Base-by-base conservation (phyloP, 345 rosid species). In the Dimocarpus longan region DNA sequence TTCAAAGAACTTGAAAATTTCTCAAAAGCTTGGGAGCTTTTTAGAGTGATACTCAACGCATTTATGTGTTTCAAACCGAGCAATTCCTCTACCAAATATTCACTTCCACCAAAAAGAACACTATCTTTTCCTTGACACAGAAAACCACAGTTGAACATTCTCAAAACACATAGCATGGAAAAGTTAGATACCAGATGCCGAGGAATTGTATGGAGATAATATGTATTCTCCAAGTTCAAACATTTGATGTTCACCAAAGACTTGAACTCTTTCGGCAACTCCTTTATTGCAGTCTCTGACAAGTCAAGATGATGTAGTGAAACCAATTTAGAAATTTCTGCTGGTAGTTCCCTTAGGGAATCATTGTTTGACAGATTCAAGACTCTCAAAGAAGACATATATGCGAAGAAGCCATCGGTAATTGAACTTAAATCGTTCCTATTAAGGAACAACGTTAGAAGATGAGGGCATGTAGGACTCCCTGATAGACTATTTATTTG, bases 391-490 rank as follows among this genome's bases (percentile, higher is more conserved):
- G 59, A 62, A 15, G 59, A 5, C 69, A 74, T 24, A 12, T 37
- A 63, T 64, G 18, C 59, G 11, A 69, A 77, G 28, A 68, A 24
- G 39, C 52, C 46, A 15, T 40, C 7, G 7, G 18, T 15, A 10
- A 69, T 8, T 16, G 0, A 5, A 4, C 18, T 1, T 5, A 77
- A 10, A 43, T 18, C 4, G 40, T 77, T 77, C 1, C 21, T 8
- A 18, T n/a, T 12, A 10, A 77, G 80, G 60, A 77, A 77, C 24
- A 77, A 26, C 13, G 80, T 69, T n/a, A 10, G 24, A 13, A 77
- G 68, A 43, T n/a, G 26, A 2, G 68, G 57, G 62, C 59, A 57
- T 3, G 5, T 2, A 4, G 80, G 46, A 52, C 32, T 40, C 22
- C 2, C 60, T 5, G 3, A 2, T 43, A 77, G 43, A 42, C 19